Conservation (phyloP, 2,329 filamentous ascomycete species). For the Colletotrichum chrysophilum region DNA sequence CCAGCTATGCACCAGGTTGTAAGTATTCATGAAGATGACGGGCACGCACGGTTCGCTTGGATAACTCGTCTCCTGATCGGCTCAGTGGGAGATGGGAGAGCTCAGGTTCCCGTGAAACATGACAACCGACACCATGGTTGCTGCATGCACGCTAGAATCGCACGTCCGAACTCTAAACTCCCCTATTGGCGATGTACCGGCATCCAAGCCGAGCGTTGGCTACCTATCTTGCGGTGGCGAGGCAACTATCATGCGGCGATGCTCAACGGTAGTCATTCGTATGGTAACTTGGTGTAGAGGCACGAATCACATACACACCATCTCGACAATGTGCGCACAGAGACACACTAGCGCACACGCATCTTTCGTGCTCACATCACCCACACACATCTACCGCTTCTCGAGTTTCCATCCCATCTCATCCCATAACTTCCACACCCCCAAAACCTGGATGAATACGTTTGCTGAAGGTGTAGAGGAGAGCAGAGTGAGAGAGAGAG, state of each 20-base stretch:
- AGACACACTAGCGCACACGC: background rate
- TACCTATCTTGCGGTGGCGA: background rate
- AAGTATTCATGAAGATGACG: background rate
- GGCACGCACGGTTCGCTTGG: background rate
- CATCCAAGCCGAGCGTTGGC: background rate
- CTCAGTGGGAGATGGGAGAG: background rate
- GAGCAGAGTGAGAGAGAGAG: background rate
- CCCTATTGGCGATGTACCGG: background rate
- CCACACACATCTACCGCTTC: background rate
- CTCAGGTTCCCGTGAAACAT: conserved; percentile 6
- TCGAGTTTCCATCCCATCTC: background rate
- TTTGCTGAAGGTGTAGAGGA: background rate
- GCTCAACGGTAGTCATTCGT: background rate
- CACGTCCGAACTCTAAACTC: background rate
- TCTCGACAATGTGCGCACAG: background rate
- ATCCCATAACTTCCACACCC: background rate
- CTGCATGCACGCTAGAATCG: background rate
- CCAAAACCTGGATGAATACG: background rate
- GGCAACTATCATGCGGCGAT: background rate
- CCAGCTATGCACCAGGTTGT: background rate
- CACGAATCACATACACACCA: background rate
- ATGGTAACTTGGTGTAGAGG: background rate
- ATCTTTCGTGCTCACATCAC: background rate
- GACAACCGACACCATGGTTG: conserved; percentile 1
- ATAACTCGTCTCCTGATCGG: background rate